Base-by-base conservation (phyloP, 805 yeast species). In the Starmerella davenportii region DNA sequence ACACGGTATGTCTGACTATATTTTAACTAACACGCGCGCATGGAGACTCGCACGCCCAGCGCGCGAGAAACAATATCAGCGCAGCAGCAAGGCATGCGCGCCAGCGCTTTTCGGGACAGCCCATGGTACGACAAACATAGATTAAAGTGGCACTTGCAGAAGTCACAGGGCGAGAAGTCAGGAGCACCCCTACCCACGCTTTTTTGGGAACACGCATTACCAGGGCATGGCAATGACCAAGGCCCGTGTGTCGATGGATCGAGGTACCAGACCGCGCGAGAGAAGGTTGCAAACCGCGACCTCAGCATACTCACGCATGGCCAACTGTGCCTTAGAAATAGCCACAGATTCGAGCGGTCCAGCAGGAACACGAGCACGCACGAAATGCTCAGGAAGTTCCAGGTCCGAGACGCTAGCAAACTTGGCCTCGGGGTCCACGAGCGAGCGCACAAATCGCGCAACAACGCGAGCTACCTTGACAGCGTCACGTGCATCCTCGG, bases 281-380 rank as follows among this genome's bases (percentile, higher is more conserved):
- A 49, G 18, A 27, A 40, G 34, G 37, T 34, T 29, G 34, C 39
- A 44, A 5, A 44, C 23, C n/a, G 36, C 42, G 16, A 45, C 44
- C 36, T 49, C 51, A 21, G 38, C 44, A 30, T 43, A 38, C 40
- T 41, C 39, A n/a, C 51, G 46, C 37, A 49, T 35, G 15, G 45
- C 51, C 17, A 45, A 39, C 23, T 36, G 29, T 5, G 43, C 46
- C 2, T 28, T 32, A 13, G 32, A 35, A 16, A 42, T 21, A 23
- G 30, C 38, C 34, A 24, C n/a, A 27, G 20, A 4, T 30, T 18
- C 18, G 39, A 32, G 23, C 7, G 7, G 13, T 8, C 35, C 35
- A 7, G 5, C 23, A 7, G 32, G 8, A 18, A 34, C n/a, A 16
- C n/a, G 19, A 11, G 24, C 18, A 27, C 13, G 8, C 19, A 23